These are phyloP conservation scores for Aspergillus funiculosus DNA, from an alignment of 495 filamentous ascomycete species.

Conservation along the genomic window DNA sequence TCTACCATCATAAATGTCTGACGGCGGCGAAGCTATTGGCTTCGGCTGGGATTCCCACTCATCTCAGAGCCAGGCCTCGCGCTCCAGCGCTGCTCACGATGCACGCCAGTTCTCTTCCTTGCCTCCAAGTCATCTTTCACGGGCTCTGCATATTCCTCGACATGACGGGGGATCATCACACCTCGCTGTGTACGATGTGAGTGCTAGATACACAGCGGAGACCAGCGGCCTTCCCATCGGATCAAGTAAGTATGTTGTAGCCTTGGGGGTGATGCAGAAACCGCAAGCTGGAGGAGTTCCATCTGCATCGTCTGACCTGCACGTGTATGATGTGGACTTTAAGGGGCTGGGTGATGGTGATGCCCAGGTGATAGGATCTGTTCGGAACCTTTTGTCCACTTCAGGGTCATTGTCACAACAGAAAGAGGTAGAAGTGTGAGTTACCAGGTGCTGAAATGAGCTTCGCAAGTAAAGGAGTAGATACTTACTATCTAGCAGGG, in stretches of 20 bases:
- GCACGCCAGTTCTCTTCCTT: too few species aligned
- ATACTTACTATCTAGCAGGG: not conserved
- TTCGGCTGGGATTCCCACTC: too few species aligned
- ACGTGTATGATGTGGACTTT: not conserved
- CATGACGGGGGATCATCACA: not conserved
- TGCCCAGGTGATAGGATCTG: too few species aligned
- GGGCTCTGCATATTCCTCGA: slow-evolving; percentile 7
- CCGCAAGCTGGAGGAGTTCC: not conserved
- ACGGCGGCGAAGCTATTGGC: too few species aligned
- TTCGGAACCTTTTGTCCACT: too few species aligned
- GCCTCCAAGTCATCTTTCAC: slow-evolving; percentile 4
- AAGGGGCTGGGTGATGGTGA: not conserved
- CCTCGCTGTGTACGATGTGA: slow-evolving; percentile 3
- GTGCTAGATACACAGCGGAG: not conserved
- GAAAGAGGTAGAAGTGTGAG: not conserved
- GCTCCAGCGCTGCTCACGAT: too few species aligned
- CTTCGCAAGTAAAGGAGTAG: too few species aligned
- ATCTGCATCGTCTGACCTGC: too few species aligned
- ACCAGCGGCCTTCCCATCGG: not conserved
- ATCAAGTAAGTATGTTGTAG: slow-evolving; percentile 5
- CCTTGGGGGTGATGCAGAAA: slow-evolving; percentile 7
- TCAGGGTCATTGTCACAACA: too few species aligned
- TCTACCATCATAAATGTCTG: too few species aligned
- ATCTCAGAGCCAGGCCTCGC: too few species aligned
- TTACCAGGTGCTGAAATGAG: too few species aligned